These are phyloP conservation scores for Pisolithus orientalis DNA, from an alignment of 768 basidiomycete genomes.

Conservation along the genomic window DNA sequence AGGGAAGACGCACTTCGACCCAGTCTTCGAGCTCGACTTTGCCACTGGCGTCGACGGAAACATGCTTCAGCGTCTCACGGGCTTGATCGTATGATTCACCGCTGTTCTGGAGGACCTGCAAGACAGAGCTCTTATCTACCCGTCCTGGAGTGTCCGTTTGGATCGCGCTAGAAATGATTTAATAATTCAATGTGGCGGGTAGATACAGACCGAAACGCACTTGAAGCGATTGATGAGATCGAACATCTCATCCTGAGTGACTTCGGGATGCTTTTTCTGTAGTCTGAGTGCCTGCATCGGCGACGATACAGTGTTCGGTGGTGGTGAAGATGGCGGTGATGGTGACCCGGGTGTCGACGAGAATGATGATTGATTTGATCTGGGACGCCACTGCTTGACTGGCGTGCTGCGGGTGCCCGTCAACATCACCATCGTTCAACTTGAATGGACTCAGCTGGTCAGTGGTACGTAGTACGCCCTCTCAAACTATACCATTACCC, in stretches of 20 bases:
- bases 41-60: constrained; percentile 90
- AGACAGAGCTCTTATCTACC: constrained; percentile 73
- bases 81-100: constrained; percentile 91
- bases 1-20: constrained; percentile 74
- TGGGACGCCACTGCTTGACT: constrained; percentile 6
- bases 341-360: neutral
- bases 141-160: constrained; percentile 76
- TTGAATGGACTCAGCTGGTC: neutral
- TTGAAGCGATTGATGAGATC: constrained; percentile 94
- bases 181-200: neutral
- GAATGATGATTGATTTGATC: neutral
- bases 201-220: constrained; percentile 42
- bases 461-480: neutral
- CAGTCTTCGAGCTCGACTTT: constrained; percentile 97
- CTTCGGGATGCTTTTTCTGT: constrained; percentile 88
- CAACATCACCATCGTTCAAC: constrained; percentile 1
- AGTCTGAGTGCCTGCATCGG: constrained; percentile 79
- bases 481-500: neutral
- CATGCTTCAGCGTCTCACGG: constrained; percentile 86
- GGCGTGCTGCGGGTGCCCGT: constrained; percentile 4
- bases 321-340: neutral
- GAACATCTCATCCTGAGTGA: constrained; percentile 90
- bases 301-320: constrained; percentile 14
- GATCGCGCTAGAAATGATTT: constrained; percentile 46
- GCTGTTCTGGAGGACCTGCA: constrained; percentile 68